These are phyloP conservation scores for Vitis rotundifolia DNA, from an alignment of 164 flowering plant genomes.

Conservation along the genomic window DNA sequence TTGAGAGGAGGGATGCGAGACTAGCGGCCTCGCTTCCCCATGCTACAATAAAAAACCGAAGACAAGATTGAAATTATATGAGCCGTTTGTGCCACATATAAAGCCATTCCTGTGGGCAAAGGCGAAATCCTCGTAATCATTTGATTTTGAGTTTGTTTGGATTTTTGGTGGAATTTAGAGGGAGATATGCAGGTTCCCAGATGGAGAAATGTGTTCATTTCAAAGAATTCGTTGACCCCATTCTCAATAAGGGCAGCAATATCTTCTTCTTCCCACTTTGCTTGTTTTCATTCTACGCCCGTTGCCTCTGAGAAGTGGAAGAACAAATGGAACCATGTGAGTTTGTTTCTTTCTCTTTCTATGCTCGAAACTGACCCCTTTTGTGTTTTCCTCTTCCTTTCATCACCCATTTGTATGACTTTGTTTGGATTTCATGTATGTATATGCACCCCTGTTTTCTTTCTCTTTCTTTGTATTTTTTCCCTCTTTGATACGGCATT, in stretches of 20 bases:
- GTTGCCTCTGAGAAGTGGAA: conserved; percentile 49
- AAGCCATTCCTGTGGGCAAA: too few species aligned
- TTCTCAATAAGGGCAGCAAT: conserved; percentile 1
- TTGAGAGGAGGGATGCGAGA: too few species aligned
- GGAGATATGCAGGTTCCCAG: conserved; percentile 48
- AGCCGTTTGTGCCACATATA: too few species aligned
- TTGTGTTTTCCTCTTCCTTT: not conserved
- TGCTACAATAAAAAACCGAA: too few species aligned
- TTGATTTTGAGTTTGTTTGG: not conserved
- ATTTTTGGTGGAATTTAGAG: not conserved
- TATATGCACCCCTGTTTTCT: not conserved
- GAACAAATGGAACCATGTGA: conserved; percentile 46
- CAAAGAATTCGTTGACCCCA: conserved; percentile 28
- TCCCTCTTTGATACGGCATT: too few species aligned
- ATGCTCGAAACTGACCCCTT: not conserved
- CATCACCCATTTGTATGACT: too few species aligned
- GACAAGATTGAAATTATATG: too few species aligned
- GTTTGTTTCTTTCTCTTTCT: conserved; percentile 9
- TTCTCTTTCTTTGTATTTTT: not conserved
- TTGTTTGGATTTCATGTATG: too few species aligned
- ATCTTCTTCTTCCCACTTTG: conserved; percentile 19
- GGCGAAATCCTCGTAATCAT: not conserved
- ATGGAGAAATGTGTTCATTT: conserved; percentile 33
- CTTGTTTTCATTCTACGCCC: conserved; percentile 59
- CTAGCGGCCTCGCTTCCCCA: too few species aligned